Evolutionary conservation across 148 eudicot genomes (phyloP).

Genomic region (Camellia granthamiana): DNA sequence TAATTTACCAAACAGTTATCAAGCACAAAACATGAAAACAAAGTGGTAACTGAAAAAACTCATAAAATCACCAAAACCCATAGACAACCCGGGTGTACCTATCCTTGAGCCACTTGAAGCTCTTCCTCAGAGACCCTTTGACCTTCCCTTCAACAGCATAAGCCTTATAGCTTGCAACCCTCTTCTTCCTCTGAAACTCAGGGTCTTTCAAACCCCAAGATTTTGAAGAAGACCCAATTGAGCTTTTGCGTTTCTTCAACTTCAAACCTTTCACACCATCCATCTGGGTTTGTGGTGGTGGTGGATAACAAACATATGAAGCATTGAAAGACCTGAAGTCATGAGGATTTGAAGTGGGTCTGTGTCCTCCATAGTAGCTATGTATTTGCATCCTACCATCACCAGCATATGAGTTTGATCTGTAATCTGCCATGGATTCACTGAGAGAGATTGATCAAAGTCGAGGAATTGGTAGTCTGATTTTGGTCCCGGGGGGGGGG

Average conservation of each 20-base stretch:
- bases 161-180: conserved; percentile 76
- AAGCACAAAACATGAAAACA: conserved; percentile 12
- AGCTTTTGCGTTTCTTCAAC: conserved; percentile 43
- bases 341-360: conserved; percentile 8
- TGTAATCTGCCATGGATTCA: conserved; percentile 45
- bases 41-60: background rate
- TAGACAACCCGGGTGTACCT: conserved; percentile 39
- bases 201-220: conserved; percentile 64
- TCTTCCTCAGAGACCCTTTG: conserved; percentile 70
- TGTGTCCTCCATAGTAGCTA: conserved; percentile 35
- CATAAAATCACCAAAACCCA: conserved; percentile 39
- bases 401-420: conserved; percentile 30
- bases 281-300: conserved; percentile 13
- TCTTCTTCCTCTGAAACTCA: conserved; percentile 75
- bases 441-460: conserved; percentile 12
- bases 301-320: conserved; percentile 20
- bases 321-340: conserved; percentile 48
- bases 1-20: background rate
- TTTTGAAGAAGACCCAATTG: conserved; percentile 33
- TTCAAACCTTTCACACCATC: conserved; percentile 27
- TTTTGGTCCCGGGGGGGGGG: background rate
- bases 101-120: conserved; percentile 66
- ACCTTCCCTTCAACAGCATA: conserved; percentile 72
- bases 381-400: conserved; percentile 43
- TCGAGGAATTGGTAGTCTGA: background rate